phyloP scores from a whole-genome alignment of 129 eudicot species.

The Pseudognaphalium luteoalbum region DNA sequence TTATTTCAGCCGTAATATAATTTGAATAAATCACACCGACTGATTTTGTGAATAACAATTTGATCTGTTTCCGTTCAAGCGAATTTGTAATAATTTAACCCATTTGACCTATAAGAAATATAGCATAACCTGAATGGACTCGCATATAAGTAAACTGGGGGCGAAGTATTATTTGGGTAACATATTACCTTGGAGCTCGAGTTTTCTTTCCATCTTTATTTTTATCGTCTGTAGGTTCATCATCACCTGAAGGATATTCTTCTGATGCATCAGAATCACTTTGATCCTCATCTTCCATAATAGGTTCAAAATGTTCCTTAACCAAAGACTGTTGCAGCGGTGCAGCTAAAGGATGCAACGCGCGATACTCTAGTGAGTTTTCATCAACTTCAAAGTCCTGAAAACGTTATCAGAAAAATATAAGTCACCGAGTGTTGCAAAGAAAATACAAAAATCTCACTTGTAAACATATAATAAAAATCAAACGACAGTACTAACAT shows the following conservation, averaged over 20 bases:
- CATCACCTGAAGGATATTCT: slow-evolving; percentile 46
- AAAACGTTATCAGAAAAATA: slow-evolving; percentile 2
- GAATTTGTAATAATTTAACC: background rate
- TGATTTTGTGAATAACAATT: background rate
- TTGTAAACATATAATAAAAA: background rate
- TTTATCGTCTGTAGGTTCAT: slow-evolving; percentile 39
- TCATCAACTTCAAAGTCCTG: slow-evolving; percentile 93
- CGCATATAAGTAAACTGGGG: background rate
- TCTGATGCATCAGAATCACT: slow-evolving; percentile 59
- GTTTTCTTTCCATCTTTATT: slow-evolving; percentile 38
- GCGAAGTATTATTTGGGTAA: no score
- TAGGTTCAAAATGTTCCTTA: slow-evolving; percentile 80
- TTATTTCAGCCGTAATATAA: background rate
- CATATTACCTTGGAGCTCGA: slow-evolving; percentile 64
- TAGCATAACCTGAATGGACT: background rate
- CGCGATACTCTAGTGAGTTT: slow-evolving; percentile 66
- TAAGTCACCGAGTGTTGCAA: background rate
- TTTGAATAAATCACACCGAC: background rate
- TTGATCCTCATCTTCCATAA: slow-evolving; percentile 39
- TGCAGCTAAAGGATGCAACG: slow-evolving; percentile 83
- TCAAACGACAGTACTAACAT: background rate
- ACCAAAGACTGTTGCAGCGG: slow-evolving; percentile 62
- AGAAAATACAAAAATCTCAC: background rate
- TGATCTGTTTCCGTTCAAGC: background rate
- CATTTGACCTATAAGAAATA: background rate